Conservation (phyloP, 768 basidiomycete species). For the Favolaschia claudopus region DNA sequence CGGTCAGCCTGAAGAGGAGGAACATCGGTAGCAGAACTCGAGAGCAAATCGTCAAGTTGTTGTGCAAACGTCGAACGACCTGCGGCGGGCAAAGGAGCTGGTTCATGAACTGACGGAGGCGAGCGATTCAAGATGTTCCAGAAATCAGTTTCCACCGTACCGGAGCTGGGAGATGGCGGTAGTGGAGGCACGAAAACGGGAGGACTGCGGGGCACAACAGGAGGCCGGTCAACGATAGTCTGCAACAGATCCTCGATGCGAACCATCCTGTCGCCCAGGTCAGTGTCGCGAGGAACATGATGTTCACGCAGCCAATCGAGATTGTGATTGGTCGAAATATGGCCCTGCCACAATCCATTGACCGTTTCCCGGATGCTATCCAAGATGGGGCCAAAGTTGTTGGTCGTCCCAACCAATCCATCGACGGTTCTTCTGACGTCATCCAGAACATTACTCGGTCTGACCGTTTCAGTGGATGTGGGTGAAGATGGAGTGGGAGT, state of each 20-base stretch:
- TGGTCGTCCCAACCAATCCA: constrained; percentile 39
- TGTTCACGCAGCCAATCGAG: constrained; percentile 69
- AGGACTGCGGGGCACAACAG: constrained; percentile 29
- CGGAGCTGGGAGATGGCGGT: neutral
- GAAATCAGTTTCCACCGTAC: neutral
- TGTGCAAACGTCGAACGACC: constrained; percentile 63
- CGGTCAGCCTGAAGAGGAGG: constrained; percentile 48
- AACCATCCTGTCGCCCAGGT: constrained; percentile 47
- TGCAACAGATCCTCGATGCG: constrained; percentile 58
- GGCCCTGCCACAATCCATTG: constrained; percentile 66
- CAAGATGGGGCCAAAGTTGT: constrained; percentile 62
- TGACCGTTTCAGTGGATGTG: constrained; percentile 40
- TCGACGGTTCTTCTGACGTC: constrained; percentile 58
- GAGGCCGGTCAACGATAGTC: constrained; percentile 44
- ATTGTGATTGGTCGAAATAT: constrained; percentile 63
- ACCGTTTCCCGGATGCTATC: constrained; percentile 66
- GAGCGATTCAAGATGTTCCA: constrained; percentile 4
- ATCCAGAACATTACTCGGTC: constrained; percentile 55
- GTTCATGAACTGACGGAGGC: constrained; percentile 36
- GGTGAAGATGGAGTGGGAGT: constrained; percentile 42
- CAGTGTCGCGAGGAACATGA: constrained; percentile 47
- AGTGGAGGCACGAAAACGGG: constrained; percentile 25
- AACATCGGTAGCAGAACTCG: constrained; percentile 47
- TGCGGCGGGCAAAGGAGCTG: constrained; percentile 55
- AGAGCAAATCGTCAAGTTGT: constrained; percentile 66